Conservation (phyloP, 495 filamentous ascomycete genomes). For the Hypoxylon lenormandii region DNA sequence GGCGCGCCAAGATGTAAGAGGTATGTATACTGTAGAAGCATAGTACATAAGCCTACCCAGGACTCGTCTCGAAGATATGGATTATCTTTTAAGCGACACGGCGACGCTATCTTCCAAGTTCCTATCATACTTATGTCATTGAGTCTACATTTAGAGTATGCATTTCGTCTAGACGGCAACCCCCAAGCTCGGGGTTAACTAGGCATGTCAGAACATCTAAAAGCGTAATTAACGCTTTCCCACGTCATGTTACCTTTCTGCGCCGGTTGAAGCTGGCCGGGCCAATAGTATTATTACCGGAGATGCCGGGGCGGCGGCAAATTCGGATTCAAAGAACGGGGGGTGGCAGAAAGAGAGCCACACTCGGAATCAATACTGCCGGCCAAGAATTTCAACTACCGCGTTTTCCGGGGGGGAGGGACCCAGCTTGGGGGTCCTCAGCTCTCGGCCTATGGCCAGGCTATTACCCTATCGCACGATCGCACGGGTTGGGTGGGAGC, state of each 20-base stretch:
- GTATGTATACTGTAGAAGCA: too few relatives aligned
- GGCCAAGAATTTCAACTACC: slow-evolving; percentile 38
- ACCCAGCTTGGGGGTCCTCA: slow-evolving; percentile 4
- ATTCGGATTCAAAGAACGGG: slow-evolving; percentile 40
- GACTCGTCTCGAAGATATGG: neutral
- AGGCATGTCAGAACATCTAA: slow-evolving; percentile 7
- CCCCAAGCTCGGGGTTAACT: neutral
- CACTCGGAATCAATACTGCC: slow-evolving; percentile 44
- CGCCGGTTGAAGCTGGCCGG: slow-evolving; percentile 37
- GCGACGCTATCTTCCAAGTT: neutral
- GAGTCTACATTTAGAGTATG: too few relatives aligned
- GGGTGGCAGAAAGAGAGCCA: slow-evolving; percentile 19
- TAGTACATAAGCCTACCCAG: neutral
- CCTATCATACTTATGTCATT: too few relatives aligned
- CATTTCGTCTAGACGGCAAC: neutral
- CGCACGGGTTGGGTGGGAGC: neutral
- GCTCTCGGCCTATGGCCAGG: slow-evolving; percentile 11
- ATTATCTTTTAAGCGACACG: neutral
- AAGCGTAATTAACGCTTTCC: slow-evolving; percentile 12
- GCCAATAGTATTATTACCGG: slow-evolving; percentile 46
- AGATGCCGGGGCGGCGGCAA: slow-evolving; percentile 43
- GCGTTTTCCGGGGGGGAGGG: slow-evolving; percentile 15
- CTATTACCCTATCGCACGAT: slow-evolving; percentile 16
- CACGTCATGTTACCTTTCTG: slow-evolving; percentile 15
- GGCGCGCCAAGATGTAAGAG: neutral